phyloP scores from a whole-genome alignment of 139 green algal species.

The Coelastrella sp. region DNA sequence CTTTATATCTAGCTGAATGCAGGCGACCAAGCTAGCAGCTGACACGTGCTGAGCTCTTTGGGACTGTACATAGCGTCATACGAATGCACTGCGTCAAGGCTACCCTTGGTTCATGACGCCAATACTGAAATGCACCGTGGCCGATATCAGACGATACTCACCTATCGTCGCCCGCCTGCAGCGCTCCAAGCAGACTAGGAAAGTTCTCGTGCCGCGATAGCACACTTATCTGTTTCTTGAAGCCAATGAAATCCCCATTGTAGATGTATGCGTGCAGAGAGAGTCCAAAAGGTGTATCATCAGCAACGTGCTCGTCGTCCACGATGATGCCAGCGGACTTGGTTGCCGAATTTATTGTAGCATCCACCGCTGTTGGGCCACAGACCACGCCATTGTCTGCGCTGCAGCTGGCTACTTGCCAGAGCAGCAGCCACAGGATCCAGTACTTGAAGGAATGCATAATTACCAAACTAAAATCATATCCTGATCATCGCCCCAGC shows the following conservation, averaged over 20 bases:
- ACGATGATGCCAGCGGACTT: neutral
- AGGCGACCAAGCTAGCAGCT: too few relatives aligned
- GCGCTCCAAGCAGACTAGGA: neutral
- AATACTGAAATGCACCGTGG: too few relatives aligned
- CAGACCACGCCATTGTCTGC: neutral
- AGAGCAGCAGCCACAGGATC: conserved; percentile 43
- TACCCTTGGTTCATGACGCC: too few relatives aligned
- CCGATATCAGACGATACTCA: too few relatives aligned
- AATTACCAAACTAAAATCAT: too few relatives aligned
- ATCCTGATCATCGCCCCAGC: too few relatives aligned
- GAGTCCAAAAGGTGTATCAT: neutral
- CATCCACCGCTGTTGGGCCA: neutral
- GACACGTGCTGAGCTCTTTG: too few relatives aligned
- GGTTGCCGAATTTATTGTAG: neutral
- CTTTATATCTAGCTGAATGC: too few relatives aligned
- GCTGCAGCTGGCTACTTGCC: conserved; percentile 11
- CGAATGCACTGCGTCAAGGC: neutral
- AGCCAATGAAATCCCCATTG: conserved; percentile 30
- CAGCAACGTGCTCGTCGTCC: neutral
- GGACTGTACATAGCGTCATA: too few relatives aligned
- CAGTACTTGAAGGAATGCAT: neutral
- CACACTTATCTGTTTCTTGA: neutral
- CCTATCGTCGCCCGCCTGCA: conserved; percentile 28
- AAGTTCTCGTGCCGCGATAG: conserved; percentile 26
- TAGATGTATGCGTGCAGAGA: conserved; percentile 37